Base-by-base conservation (phyloP, 352 stramenopile species). In the Phytophthora fragariae region DNA sequence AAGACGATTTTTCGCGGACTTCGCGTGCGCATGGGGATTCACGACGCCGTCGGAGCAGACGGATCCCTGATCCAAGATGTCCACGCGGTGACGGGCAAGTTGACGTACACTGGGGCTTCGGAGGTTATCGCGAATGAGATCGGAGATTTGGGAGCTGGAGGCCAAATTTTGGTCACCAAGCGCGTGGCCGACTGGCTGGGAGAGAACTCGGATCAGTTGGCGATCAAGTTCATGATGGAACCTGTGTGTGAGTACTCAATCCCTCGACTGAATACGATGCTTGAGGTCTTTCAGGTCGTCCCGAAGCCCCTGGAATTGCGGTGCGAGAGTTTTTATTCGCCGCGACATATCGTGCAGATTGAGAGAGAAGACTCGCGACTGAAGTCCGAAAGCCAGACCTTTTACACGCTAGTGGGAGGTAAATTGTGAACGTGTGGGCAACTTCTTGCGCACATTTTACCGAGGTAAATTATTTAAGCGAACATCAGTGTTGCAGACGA, bases 71-170 rank as follows among this genome's bases (percentile, higher is more conserved):
- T 86, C 0, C 58, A 64, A 44, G 50, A 79, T n/a, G 58, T 83
- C 0, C 82, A 89, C n/a, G 75, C 57, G 0, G 78, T 90, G 46
- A 90, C 82, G 2, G 65, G 71, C 0, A 85, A 84, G 19, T 62
- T 80, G 15, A 84, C 66, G 27, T 90, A 84, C 35, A 84, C 75
- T 4, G 83, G 83, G 11, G 72, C 74, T 53, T 85, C 80, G 0
- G 78, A 85, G 33, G 71, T 84, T 24, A 87, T 90, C 31, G 81
- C 80, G 1, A 80, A 84, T 10, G 82, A 85, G 50, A 75, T 90
- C 2, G 81, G 79, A 41, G 83, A 86, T 21, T 52, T 89, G 4
- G 81, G 81, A 9, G 64, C 70, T 55, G 83, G 83, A 55, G 83
- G 83, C 1, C 83, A 90, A 47, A 88, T 90, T 68, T 58, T 90